A percentile compares a stretch with the other conserved stretches of the same genome.
Conservation (phyloP, 2,329 filamentous ascomycete species). For the Penicillium sp. region DNA sequence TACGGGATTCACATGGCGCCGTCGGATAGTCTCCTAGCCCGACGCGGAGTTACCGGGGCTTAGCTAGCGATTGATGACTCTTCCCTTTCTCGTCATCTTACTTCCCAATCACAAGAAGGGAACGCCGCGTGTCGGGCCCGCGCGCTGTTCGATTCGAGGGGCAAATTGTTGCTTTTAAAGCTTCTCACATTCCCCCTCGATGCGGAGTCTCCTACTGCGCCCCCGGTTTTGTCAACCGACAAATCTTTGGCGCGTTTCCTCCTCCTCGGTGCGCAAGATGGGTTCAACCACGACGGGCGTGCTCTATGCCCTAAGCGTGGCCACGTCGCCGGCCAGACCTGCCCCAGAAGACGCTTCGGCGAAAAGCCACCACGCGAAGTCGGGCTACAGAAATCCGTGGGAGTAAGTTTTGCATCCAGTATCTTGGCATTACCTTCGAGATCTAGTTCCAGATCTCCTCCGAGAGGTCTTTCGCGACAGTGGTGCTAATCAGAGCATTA, state of each 20-base stretch:
- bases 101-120: slow-evolving; percentile 5
- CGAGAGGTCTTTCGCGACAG: neutral
- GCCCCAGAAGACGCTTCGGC: slow-evolving; percentile 43
- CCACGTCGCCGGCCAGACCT: slow-evolving; percentile 35
- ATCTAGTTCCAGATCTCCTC: neutral
- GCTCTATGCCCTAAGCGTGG: slow-evolving; percentile 46
- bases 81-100: slow-evolving; percentile 13
- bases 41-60: slow-evolving; percentile 30
- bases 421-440: neutral
- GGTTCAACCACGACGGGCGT: slow-evolving; percentile 38
- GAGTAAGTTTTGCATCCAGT: slow-evolving; percentile 31
- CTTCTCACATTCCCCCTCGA: slow-evolving; percentile 7
- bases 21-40: slow-evolving; percentile 9
- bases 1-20: slow-evolving; percentile 6
- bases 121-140: slow-evolving; percentile 3
- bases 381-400: slow-evolving; percentile 49
- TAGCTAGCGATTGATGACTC: slow-evolving; percentile 8
- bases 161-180: slow-evolving; percentile 2
- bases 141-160: slow-evolving; percentile 4
- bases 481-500: slow-evolving; percentile 14
- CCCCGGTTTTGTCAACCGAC: slow-evolving; percentile 25
- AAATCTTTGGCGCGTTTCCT: slow-evolving; percentile 12
- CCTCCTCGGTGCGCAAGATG: slow-evolving; percentile 36
- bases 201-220: slow-evolving; percentile 28
- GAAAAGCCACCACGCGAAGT: slow-evolving; percentile 44